phyloP scores from a whole-genome alignment of 441 rosid genomes.

The Pelargonium fulgidum region DNA sequence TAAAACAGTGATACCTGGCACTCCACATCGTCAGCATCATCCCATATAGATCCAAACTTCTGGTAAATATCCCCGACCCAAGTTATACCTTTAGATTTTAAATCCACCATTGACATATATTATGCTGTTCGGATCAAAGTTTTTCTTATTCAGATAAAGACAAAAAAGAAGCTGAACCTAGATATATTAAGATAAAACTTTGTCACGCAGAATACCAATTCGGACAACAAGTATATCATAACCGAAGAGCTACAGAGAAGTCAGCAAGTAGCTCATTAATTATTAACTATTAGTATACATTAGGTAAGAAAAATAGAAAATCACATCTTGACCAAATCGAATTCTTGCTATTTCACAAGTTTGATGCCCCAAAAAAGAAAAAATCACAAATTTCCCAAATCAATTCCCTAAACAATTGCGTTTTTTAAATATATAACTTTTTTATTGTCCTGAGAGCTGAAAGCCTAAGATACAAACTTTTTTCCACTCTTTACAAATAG shows the following conservation, averaged over 20 bases:
- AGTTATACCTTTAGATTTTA: constrained; percentile 40
- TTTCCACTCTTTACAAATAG: background rate
- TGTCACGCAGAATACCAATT: constrained; percentile 13
- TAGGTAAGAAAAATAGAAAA: no score
- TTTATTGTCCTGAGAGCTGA: background rate
- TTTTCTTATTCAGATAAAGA: constrained; percentile 2
- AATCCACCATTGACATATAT: constrained; percentile 30
- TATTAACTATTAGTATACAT: background rate
- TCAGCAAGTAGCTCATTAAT: background rate
- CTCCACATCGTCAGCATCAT: constrained; percentile 43
- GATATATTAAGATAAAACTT: background rate
- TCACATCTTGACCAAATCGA: no score
- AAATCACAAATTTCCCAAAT: constrained; percentile 3
- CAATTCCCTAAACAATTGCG: background rate
- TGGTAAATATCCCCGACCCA: constrained; percentile 63
- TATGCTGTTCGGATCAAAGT: constrained; percentile 6
- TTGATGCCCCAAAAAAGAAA: background rate
- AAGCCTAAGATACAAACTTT: background rate
- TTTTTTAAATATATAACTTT: background rate
- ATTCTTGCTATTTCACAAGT: background rate
- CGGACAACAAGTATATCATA: background rate
- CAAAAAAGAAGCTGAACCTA: background rate
- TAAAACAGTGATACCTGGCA: constrained; percentile 30
- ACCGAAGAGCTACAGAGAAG: background rate
- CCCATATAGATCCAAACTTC: constrained; percentile 62